phyloP scores from a whole-genome alignment of 2,329 filamentous ascomycete species.

The Amphichorda felina region DNA sequence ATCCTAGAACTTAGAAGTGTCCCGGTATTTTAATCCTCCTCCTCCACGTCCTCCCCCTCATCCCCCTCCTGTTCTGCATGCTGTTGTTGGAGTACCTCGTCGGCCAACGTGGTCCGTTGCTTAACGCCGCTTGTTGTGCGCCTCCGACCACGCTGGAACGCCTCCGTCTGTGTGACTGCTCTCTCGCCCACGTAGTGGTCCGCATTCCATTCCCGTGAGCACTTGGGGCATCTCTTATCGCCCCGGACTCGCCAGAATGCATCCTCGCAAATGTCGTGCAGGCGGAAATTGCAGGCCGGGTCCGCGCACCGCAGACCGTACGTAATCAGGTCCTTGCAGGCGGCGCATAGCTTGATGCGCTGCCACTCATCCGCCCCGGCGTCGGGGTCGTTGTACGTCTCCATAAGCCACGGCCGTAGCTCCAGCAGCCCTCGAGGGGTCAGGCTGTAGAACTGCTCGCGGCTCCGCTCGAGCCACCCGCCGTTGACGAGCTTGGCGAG shows the following conservation, averaged over 20 bases:
- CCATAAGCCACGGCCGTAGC: conserved; percentile 70
- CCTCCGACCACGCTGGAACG: conserved; percentile 31
- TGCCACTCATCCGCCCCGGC: conserved; percentile 50
- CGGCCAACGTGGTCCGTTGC: conserved; percentile 19
- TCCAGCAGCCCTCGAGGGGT: conserved; percentile 75
- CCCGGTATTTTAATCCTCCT: conserved; percentile 2
- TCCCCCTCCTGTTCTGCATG: conserved; percentile 12
- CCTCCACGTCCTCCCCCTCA: conserved; percentile 9
- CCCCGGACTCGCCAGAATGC: conserved; percentile 60
- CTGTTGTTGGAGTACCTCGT: conserved; percentile 18
- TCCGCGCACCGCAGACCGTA: conserved; percentile 66
- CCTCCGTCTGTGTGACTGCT: conserved; percentile 41
- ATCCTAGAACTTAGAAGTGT: not conserved
- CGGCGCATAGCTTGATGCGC: conserved; percentile 76
- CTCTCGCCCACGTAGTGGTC: conserved; percentile 41
- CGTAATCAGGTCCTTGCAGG: conserved; percentile 84
- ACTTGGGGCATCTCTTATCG: conserved; percentile 53
- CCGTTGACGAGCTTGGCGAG: conserved; percentile 61
- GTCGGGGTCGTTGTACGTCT: conserved; percentile 73
- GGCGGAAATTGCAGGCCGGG: conserved; percentile 52
- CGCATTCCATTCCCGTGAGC: conserved; percentile 36
- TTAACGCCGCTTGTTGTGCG: conserved; percentile 15
- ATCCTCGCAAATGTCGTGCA: conserved; percentile 68
- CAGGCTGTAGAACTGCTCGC: conserved; percentile 60
- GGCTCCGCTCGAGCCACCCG: conserved; percentile 74